These are phyloP conservation scores for Turnera subulata DNA, from an alignment of 345 rosid genomes.

Conservation along the genomic window DNA sequence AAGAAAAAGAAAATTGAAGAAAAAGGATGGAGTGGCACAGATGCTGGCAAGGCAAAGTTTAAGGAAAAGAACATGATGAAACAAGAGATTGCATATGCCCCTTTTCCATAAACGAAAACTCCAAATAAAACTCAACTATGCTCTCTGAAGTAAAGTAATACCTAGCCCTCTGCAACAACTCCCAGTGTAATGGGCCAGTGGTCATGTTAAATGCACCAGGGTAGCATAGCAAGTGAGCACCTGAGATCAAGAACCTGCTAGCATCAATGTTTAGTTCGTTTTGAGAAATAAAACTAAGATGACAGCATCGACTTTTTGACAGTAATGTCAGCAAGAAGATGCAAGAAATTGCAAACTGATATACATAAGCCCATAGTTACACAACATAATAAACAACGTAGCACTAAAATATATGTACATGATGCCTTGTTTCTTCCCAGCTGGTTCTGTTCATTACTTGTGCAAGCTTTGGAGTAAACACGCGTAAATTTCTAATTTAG, in stretches of 20 bases:
- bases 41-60: no score
- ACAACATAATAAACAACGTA: no score
- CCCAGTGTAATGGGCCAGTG: conserved; percentile 95
- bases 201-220: conserved; percentile 99
- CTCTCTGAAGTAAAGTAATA: conserved; percentile 10
- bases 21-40: no score
- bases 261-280: conserved; percentile 10
- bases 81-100: no score
- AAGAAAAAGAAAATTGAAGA: not conserved
- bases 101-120: not conserved
- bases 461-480: not conserved
- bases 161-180: conserved; percentile 90
- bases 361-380: no score
- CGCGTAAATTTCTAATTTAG: no score
- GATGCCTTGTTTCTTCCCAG: no score
- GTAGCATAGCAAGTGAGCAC: conserved; percentile 92
- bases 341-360: no score
- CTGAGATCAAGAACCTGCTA: conserved; percentile 33
- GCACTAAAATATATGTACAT: no score
- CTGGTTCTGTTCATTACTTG: not conserved
- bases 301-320: not conserved
- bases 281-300: not conserved
- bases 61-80: no score
- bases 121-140: not conserved
- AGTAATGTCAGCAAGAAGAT: no score